Evolutionary conservation across 2,329 filamentous ascomycete genomes (phyloP), one percentile per base, ranked within the genome.

Genomic region (Didymella keratinophila): DNA sequence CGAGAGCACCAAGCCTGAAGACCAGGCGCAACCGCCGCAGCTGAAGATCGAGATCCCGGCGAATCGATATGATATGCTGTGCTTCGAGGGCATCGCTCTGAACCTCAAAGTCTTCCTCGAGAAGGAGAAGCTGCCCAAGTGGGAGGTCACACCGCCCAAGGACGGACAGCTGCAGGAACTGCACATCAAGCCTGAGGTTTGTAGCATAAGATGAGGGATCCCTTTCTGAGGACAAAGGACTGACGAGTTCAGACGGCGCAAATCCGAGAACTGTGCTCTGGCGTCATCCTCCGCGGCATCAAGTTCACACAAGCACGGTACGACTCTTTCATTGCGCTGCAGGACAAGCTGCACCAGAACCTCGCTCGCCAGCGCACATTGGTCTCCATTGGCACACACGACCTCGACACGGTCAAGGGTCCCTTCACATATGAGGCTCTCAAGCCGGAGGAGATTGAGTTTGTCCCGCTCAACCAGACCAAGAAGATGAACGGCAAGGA

Each of bases 261-360:
- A 78, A 88, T 99, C 68, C 87, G 95, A 48, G 94, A 93, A 39
- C 91, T 95, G 66, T 90, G 97, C 64, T 92, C 94, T 16, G 93
- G 90, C 61, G 93, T 94, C 46, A 91, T 99, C 65, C 82, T 99
- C 63, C 89, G 95, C 67, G 91, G 93, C 76, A 86, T 99, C 82
- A 92, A 89, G 72, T 98, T 99, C 83, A 93, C 91, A 69, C 85
- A 95, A 81, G 91, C 89, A 67, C 86, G 90, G 66, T 99, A 99
- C 78, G 92, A 96, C 69, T 97, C 93, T 73, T 99, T 99, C 90
- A 99, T 99, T 76, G 87, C 89, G 56, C 85, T 99, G 46, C 95
- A 99, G 81, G 96, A 99, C 81, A 99, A 99, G 82, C 86, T 99
- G 46, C 95, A 99, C 81, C 90, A 94, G 77, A 99, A 99, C 75